Evolutionary conservation across 1,284 basidiomycete genomes (phyloP).

Genomic region (Trichosporon ovoides): DNA sequence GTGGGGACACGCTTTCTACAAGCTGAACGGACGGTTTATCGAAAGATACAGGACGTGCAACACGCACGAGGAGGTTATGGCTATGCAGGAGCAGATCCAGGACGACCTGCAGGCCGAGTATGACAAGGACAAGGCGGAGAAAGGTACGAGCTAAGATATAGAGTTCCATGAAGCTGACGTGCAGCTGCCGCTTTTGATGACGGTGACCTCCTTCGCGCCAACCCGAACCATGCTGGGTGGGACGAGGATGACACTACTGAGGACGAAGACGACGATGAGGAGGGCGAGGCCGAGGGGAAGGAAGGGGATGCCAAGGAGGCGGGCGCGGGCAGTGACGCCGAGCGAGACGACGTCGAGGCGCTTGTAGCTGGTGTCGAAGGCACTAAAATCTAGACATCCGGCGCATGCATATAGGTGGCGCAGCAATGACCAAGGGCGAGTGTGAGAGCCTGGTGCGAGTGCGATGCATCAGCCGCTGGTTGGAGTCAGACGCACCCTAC

Average conservation of each 20-base stretch:
- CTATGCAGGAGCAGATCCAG: constrained; percentile 68
- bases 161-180: not conserved
- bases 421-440: too few relatives aligned
- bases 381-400: constrained; percentile 10
- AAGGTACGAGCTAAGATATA: constrained; percentile 53
- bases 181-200: constrained; percentile 42
- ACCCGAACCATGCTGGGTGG: constrained; percentile 55
- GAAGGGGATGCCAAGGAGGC: too few relatives aligned
- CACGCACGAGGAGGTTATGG: constrained; percentile 59
- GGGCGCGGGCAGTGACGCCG: constrained; percentile 33
- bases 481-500: too few relatives aligned
- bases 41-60: constrained; percentile 67
- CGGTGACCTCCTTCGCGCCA: constrained; percentile 55
- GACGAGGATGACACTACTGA: constrained; percentile 24
- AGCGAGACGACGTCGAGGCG: constrained; percentile 37
- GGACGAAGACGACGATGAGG: constrained; percentile 17
- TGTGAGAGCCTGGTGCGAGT: too few relatives aligned
- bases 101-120: constrained; percentile 64
- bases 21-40: constrained; percentile 70
- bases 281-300: constrained; percentile 21
- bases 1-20: constrained; percentile 80
- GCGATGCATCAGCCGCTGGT: too few relatives aligned
- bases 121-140: constrained; percentile 54
- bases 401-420: constrained; percentile 8
- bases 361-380: constrained; percentile 29